Percentiles rank a stretch among this genome's conserved stretches.
Evolutionary conservation across 768 basidiomycete genomes (phyloP).

Genomic region (Cantharellus anzutake): DNA sequence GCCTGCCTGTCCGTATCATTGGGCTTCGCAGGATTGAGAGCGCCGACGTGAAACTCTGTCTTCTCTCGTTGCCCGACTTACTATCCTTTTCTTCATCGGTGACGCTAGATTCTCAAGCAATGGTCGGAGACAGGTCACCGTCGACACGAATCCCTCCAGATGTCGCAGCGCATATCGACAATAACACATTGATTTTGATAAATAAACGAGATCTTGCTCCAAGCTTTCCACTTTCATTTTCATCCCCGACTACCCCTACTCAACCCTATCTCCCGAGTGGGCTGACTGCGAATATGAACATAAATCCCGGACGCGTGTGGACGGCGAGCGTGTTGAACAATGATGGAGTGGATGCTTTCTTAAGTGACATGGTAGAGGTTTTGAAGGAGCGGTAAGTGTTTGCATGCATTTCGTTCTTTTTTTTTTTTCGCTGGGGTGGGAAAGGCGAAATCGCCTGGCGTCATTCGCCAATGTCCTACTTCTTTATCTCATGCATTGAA

Average conservation of each 20-base stretch:
- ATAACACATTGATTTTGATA: constrained; percentile 47
- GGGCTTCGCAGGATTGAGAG: constrained; percentile 30
- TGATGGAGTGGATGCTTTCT: constrained; percentile 34
- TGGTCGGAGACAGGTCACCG: constrained; percentile 21
- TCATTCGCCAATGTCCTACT: neutral
- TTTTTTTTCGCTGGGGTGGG: too few species aligned
- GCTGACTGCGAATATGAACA: neutral
- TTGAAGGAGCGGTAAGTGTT: constrained; percentile 29
- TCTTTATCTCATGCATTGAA: neutral
- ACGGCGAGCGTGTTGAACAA: constrained; percentile 39
- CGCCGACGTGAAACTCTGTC: constrained; percentile 62
- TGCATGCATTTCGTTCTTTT: constrained; percentile 1
- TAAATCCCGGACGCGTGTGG: constrained; percentile 24
- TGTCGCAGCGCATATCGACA: constrained; percentile 29
- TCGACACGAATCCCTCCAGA: constrained; percentile 11
- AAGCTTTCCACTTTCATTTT: too few species aligned
- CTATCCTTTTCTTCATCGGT: too few species aligned
- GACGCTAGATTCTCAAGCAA: constrained; percentile 10
- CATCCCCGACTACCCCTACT: neutral
- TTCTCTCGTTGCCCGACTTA: constrained; percentile 43
- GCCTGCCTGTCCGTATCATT: too few species aligned
- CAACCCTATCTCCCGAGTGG: neutral
- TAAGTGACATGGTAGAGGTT: constrained; percentile 34
- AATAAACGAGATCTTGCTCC: constrained; percentile 36
- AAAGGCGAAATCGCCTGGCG: too few species aligned